Conservation (phyloP, 208 protist genomes). For the Strigomonas culicis region DNA sequence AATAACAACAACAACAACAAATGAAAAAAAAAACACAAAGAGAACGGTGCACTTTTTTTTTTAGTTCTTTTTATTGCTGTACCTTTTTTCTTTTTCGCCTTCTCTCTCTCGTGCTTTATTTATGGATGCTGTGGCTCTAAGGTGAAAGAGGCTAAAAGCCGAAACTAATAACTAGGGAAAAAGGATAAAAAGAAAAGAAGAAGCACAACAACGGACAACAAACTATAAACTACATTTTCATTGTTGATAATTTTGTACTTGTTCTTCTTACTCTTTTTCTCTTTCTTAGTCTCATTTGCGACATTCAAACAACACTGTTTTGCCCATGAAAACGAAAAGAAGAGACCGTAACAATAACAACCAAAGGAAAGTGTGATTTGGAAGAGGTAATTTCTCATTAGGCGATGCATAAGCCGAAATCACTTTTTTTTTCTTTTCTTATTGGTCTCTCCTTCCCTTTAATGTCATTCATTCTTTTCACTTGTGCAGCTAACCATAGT, state of each 20-base stretch:
- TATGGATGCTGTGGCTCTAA: not conserved
- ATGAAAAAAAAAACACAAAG: not conserved
- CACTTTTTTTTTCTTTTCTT: constrained; percentile 1
- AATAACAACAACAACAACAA: no score
- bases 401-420: not conserved
- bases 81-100: constrained; percentile 12
- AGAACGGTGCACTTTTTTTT: not conserved
- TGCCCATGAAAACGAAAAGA: no score
- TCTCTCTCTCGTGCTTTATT: constrained; percentile 17
- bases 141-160: not conserved
- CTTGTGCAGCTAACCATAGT: not conserved
- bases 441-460: constrained; percentile 4
- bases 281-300: constrained; percentile 12
- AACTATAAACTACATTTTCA: not conserved
- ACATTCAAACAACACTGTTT: not conserved
- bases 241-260: not conserved
- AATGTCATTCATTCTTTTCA: not conserved
- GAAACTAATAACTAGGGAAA: constrained; percentile 1
- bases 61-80: constrained; percentile 3
- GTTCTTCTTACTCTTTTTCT: constrained; percentile 8
- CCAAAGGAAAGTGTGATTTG: no score
- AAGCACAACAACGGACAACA: not conserved
- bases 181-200: not conserved
- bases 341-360: no score
- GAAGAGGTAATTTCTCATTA: not conserved